phyloP scores from a whole-genome alignment of 768 basidiomycete genomes.

The Pleurotus platypus region DNA sequence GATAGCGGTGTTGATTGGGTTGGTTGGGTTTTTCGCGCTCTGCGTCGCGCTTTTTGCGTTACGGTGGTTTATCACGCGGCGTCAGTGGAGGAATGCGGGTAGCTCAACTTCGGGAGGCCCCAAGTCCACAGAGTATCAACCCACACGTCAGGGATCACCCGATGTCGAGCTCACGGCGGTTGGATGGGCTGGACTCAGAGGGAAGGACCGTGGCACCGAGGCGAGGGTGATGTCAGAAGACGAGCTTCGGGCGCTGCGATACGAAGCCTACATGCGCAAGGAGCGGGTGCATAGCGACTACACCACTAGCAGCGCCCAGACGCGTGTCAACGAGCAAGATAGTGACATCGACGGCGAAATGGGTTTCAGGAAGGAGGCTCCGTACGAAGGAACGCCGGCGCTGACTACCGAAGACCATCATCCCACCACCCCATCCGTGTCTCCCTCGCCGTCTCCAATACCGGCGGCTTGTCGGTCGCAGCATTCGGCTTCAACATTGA shows the following conservation, averaged over 20 bases:
- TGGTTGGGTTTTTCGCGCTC: conserved; percentile 55
- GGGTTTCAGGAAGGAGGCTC: conserved; percentile 1
- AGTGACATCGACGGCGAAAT: neutral
- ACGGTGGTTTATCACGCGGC: conserved; percentile 47
- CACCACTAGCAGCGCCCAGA: conserved; percentile 27
- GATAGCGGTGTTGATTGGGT: conserved; percentile 56
- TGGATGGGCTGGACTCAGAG: neutral
- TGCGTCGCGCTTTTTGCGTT: conserved; percentile 51
- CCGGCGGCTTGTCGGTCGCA: neutral
- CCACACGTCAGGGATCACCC: conserved; percentile 24
- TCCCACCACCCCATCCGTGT: conserved; percentile 10
- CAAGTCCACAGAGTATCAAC: conserved; percentile 25
- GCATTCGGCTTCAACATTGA: neutral
- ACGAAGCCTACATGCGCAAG: conserved; percentile 33
- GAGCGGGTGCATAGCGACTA: conserved; percentile 27
- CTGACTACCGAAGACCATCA: conserved; percentile 14
- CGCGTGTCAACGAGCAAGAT: conserved; percentile 12
- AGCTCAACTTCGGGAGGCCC: conserved; percentile 12
- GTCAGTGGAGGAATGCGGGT: conserved; percentile 24
- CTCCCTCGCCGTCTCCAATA: neutral
- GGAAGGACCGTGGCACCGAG: conserved; percentile 19
- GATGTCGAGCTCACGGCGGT: neutral
- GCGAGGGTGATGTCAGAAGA: conserved; percentile 28
- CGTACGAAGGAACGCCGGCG: neutral
- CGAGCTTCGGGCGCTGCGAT: conserved; percentile 34